phyloP scores from a whole-genome alignment of 768 basidiomycete species.

The Leccinum pellstonianum region DNA sequence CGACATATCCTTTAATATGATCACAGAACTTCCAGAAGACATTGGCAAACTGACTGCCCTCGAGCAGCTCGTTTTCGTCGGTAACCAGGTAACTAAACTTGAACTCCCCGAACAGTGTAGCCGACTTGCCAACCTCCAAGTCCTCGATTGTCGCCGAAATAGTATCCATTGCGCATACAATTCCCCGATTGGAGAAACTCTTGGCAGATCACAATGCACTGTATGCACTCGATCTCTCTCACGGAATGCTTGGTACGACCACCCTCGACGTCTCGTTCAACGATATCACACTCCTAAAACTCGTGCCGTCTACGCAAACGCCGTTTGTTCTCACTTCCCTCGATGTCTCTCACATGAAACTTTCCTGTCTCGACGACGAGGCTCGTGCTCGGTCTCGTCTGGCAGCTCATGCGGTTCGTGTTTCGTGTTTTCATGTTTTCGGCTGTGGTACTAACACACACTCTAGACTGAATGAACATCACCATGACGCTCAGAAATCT shows the following conservation, averaged over 20 bases:
- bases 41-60: conserved; percentile 69
- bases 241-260: no score
- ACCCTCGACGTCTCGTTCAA: no score
- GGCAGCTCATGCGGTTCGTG: conserved; percentile 93
- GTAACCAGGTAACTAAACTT: conserved; percentile 74
- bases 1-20: conserved; percentile 93
- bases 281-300: no score
- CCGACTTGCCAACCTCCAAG: conserved; percentile 56
- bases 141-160: conserved; percentile 87
- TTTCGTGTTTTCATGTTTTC: neutral
- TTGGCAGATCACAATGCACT: no score
- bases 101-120: conserved; percentile 62
- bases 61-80: conserved; percentile 76
- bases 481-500: conserved; percentile 83
- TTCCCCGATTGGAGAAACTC: no score
- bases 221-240: no score
- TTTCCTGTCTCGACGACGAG: conserved; percentile 32
- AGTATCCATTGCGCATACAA: conserved; percentile 28
- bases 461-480: conserved; percentile 67
- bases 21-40: conserved; percentile 76
- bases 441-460: neutral
- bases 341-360: no score
- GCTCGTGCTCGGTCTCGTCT: conserved; percentile 91
- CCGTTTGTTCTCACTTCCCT: no score
- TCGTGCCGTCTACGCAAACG: no score